These are phyloP conservation scores for Penicillium subrubescens DNA, from an alignment of 495 filamentous ascomycete species.

Conservation along the genomic window DNA sequence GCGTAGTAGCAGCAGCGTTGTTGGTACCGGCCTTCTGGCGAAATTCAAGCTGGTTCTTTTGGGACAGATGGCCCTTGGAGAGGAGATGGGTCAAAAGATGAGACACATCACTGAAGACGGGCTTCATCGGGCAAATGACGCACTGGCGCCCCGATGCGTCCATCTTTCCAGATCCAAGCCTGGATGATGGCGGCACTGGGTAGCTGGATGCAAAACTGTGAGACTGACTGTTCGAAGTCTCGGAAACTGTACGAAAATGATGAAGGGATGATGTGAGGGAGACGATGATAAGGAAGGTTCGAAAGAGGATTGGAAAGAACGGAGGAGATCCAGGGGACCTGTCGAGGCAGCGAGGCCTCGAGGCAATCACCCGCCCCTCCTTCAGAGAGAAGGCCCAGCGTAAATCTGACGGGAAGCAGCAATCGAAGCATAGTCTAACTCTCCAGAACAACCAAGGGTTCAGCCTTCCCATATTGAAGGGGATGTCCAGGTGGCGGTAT, in stretches of 20 bases:
- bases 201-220: constrained; percentile 29
- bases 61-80: constrained; percentile 80
- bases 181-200: constrained; percentile 15
- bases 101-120: constrained; percentile 82
- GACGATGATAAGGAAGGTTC: too few relatives aligned
- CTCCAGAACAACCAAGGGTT: too few relatives aligned
- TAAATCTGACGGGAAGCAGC: background rate
- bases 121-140: constrained; percentile 72
- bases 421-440: background rate
- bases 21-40: constrained; percentile 43
- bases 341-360: too few relatives aligned
- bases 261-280: too few relatives aligned
- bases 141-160: constrained; percentile 67
- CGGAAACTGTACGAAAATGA: background rate
- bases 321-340: too few relatives aligned
- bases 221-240: too few relatives aligned
- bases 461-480: too few relatives aligned
- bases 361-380: too few relatives aligned
- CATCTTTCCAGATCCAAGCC: constrained; percentile 34
- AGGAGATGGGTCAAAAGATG: constrained; percentile 86
- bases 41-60: constrained; percentile 73
- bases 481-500: too few relatives aligned
- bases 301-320: too few relatives aligned
- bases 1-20: constrained; percentile 46
- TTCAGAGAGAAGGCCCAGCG: too few relatives aligned